These are phyloP conservation scores for Myriangium duriaei DNA, from an alignment of 2,329 filamentous ascomycete genomes.

Conservation along the genomic window DNA sequence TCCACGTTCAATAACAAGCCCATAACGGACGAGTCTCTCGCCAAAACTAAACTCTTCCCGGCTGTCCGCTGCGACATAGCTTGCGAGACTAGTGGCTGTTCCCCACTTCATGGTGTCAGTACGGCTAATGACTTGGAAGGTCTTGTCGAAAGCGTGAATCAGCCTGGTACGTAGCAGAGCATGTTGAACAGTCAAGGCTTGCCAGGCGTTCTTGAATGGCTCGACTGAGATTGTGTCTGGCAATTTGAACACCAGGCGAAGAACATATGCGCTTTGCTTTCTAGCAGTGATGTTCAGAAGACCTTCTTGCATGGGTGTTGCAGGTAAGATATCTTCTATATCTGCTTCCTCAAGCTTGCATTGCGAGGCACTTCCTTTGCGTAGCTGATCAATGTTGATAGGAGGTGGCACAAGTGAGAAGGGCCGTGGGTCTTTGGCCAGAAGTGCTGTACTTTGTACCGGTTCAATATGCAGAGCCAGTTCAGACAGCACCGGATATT, in stretches of 20 bases:
- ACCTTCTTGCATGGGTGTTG: slow-evolving; percentile 1
- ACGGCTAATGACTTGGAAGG: not conserved
- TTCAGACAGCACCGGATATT: not conserved
- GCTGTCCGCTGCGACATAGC: not conserved
- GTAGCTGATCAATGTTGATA: not conserved
- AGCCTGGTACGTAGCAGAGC: slow-evolving; percentile 1
- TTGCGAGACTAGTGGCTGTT: not conserved
- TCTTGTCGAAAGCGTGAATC: not conserved
- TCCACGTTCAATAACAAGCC: not conserved
- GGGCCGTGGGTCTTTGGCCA: not conserved
- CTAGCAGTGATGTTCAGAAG: not conserved
- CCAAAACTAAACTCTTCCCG: not conserved
- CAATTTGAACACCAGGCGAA: not conserved
- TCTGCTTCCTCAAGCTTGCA: not conserved
- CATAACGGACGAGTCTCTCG: not conserved
- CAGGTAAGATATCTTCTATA: slow-evolving; percentile 1
- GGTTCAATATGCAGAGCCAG: slow-evolving; percentile 1
- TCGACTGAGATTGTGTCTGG: not conserved
- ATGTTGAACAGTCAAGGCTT: not conserved
- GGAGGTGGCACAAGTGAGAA: not conserved
- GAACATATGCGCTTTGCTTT: not conserved
- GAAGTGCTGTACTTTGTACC: not conserved
- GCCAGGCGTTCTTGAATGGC: not conserved
- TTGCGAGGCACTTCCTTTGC: not conserved
- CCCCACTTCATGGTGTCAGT: not conserved